Evolutionary conservation across 2,329 filamentous ascomycete genomes (phyloP).

Genomic region (Pseudofabraea citricarpa): DNA sequence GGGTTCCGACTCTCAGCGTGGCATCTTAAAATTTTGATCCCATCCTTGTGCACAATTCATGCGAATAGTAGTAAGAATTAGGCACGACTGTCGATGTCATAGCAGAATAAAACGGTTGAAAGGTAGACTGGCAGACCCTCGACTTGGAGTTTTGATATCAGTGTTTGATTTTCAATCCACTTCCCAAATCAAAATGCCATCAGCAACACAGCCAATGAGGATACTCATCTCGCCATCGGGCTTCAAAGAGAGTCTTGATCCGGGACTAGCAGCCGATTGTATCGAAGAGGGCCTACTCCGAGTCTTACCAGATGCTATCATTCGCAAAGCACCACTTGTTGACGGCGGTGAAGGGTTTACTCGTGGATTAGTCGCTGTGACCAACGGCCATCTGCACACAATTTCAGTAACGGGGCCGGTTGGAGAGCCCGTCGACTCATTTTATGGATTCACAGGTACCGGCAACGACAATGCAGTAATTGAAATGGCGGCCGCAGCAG

Average conservation of each 20-base stretch:
- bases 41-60: neutral
- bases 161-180: no score
- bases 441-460: constrained; percentile 39
- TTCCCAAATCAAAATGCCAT: neutral
- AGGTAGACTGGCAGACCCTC: neutral
- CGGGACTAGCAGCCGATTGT: constrained; percentile 42
- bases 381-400: constrained; percentile 33
- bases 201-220: neutral
- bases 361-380: constrained; percentile 37
- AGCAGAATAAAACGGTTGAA: neutral
- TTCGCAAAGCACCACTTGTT: constrained; percentile 45
- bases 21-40: neutral
- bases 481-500: constrained; percentile 49
- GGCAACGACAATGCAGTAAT: constrained; percentile 38
- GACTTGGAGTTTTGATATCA: neutral
- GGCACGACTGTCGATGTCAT: neutral
- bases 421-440: constrained; percentile 35
- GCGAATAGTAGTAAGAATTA: neutral
- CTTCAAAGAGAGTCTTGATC: constrained; percentile 48
- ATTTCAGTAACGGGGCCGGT: constrained; percentile 40
- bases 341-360: constrained; percentile 51
- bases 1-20: neutral
- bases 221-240: constrained; percentile 47
- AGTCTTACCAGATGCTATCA: constrained; percentile 35
- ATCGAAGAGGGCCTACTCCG: constrained; percentile 43